Evolutionary conservation across 2,329 filamentous ascomycete species (phyloP), one percentile per base, ranked within the genome.

Genomic region (Colletotrichum endophyticum): DNA sequence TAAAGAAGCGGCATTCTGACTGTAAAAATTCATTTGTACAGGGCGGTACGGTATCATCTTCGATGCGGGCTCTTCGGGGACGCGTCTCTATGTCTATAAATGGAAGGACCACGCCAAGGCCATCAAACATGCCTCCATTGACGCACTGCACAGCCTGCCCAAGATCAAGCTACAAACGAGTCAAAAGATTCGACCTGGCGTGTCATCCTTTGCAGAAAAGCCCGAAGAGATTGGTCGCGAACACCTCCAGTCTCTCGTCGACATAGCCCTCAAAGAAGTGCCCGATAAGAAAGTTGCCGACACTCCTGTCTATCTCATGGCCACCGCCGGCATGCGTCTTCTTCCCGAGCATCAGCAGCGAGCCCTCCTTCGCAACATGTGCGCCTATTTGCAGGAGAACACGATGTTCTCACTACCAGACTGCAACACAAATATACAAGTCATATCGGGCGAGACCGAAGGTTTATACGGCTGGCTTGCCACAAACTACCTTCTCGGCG

Each of bases 401-500:
- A 96, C 96, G 2, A 87, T 92, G 6, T 99, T 99, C 81, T 91
- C 94, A 69, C 89, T 99, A 2, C 95, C 96, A n/a, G 95, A 99
- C 83, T 99, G 97, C 87, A 91, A 91, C 76, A 86, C 95, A 53
- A 95, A 99, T 82, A 94, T 99, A 19, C 96, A 98, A 84, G 95
- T 99, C 36, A 99, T 99, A 78, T 92, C 96, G 0, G 97, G 97
- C 59, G 96, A 98, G 84, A 99, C 97, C 0, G 97, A 99, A 84
- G 97, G 96, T 4, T 85, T 99, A 34, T 99, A 99, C 81, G 97
- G 97, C 53, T 99, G 97, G 97, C 94, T 99, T 80, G 96, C 98
- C 9, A 95, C 96, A 70, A 99, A 99, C 83, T 99, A 99, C 82
- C 87, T 99, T 34, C 89, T 99, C 2, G 96, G 96, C 32, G 95